Percentiles rank a stretch among this genome's conserved stretches.
Evolutionary conservation across 73 alveolate genomes (phyloP).

Genomic region (Breviolum minutum): DNA sequence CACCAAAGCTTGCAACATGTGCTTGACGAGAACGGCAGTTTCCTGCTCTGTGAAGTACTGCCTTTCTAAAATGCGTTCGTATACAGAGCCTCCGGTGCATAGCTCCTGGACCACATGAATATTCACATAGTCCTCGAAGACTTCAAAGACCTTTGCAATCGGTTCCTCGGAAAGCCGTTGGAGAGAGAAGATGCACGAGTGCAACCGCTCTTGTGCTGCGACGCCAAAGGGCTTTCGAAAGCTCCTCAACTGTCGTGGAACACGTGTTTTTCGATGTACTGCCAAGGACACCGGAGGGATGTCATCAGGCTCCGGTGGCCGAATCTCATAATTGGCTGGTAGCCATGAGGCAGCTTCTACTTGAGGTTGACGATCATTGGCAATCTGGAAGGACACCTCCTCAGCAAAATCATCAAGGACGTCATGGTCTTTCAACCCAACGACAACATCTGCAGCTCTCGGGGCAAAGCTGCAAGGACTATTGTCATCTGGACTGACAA

Average conservation of each 20-base stretch:
- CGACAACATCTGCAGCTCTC: constrained; percentile 46
- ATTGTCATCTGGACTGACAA: constrained; percentile 23
- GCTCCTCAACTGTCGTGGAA: constrained; percentile 75
- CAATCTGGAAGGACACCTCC: constrained; percentile 92
- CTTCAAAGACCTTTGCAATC: constrained; percentile 80
- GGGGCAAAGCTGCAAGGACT: constrained; percentile 50
- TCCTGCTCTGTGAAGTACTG: constrained; percentile 95
- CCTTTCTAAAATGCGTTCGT: constrained; percentile 76
- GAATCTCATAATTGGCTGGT: constrained; percentile 63
- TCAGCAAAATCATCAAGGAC: constrained; percentile 62
- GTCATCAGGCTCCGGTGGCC: constrained; percentile 81
- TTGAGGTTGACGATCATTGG: constrained; percentile 65
- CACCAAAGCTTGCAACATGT: constrained; percentile 76
- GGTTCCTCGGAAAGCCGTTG: constrained; percentile 50
- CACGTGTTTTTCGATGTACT: constrained; percentile 40
- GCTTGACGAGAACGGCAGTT: constrained; percentile 82
- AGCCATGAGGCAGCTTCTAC: constrained; percentile 86
- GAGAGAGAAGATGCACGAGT: constrained; percentile 40
- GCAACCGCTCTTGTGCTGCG: constrained; percentile 86
- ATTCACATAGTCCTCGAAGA: constrained; percentile 82
- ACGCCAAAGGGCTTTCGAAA: constrained; percentile 67
- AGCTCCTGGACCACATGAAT: constrained; percentile 79
- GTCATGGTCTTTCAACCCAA: not conserved
- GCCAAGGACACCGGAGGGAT: constrained; percentile 63
- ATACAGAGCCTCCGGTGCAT: constrained; percentile 74